Base-by-base conservation (phyloP, 2,329 filamentous ascomycete species). In the Akanthomyces dipterigenus region DNA sequence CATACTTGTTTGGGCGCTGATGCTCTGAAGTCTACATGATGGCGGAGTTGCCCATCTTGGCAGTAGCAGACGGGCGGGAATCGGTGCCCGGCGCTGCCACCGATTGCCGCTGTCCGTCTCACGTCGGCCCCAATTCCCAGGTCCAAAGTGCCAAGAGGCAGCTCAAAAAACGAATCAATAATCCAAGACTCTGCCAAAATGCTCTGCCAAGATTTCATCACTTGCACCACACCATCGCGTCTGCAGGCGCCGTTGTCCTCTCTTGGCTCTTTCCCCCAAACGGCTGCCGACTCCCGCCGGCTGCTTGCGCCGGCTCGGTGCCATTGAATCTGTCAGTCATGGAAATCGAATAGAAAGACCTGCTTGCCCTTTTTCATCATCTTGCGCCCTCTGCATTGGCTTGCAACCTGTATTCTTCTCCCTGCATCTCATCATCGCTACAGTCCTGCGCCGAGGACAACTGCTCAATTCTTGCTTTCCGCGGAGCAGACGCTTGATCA, bases 231-330 rank as follows among this genome's bases (percentile, higher is more conserved):
- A 7, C 9, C 16, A 22, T 24, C 3, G 14, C 18, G 20, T 45
- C 24, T 24, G 31, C 31, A 55, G 8, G 31, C 14, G 12, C 50
- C 12, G 7, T 16, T 36, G 45, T 11, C 24, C 3, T 42, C 43
- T 55, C 20, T 31, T 55, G 31, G 50, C 50, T 61, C 50, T 54
- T 61, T 55, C 58, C 58, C 28, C 20, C 40, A 11, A 34, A n/a
- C 7, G 11, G 43, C 26, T 7, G 34, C 60, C 53, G 51, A 56
- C 53, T 55, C 6, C 60, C 60, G 60, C 31, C 53, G 31, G 22
- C 22, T 53, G 31, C 34, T 31, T 22, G 24, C 40, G 24, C 43
- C 60, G 60, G 60, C 60, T 61, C 60, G 60, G 60, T 49, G 16
- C 42, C 45, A 50, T 26, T 49, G 42, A 36, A 46, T 11, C 18